Conservation (phyloP, 345 rosid genomes). For the Eutrema yunnanense region DNA sequence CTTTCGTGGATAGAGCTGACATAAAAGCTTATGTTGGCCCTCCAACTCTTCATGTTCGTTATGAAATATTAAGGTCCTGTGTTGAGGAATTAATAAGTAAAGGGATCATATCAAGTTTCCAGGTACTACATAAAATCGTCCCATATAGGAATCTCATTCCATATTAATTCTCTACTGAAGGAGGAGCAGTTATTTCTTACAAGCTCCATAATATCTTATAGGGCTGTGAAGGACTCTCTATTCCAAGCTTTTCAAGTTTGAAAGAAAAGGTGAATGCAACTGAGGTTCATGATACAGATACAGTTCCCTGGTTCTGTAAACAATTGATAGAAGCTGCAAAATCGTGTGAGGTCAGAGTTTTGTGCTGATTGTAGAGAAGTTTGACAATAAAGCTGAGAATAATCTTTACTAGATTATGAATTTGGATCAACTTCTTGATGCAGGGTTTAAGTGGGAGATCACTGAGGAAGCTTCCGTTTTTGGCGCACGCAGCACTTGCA, state of each 20-base stretch:
- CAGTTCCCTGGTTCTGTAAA: conserved; percentile 33
- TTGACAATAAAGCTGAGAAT: neutral
- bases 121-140: conserved; percentile 34
- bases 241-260: conserved; percentile 60
- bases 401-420: neutral
- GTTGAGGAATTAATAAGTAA: conserved; percentile 69
- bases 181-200: neutral
- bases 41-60: conserved; percentile 91
- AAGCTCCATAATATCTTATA: conserved; percentile 18
- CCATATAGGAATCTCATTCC: neutral
- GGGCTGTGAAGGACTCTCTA: conserved; percentile 42
- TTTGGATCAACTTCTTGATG: neutral
- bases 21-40: conserved; percentile 98
- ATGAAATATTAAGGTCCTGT: conserved; percentile 82
- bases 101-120: conserved; percentile 58
- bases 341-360: conserved; percentile 66
- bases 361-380: neutral
- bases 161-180: neutral
- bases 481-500: conserved; percentile 74
- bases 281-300: conserved; percentile 40
- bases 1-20: conserved; percentile 95
- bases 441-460: conserved; percentile 96
- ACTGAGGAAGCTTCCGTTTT: conserved; percentile 84
- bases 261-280: conserved; percentile 44
- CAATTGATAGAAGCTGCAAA: conserved; percentile 76